Evolutionary conservation across 768 basidiomycete genomes (phyloP).

Genomic region (Dioszegia hungarica): DNA sequence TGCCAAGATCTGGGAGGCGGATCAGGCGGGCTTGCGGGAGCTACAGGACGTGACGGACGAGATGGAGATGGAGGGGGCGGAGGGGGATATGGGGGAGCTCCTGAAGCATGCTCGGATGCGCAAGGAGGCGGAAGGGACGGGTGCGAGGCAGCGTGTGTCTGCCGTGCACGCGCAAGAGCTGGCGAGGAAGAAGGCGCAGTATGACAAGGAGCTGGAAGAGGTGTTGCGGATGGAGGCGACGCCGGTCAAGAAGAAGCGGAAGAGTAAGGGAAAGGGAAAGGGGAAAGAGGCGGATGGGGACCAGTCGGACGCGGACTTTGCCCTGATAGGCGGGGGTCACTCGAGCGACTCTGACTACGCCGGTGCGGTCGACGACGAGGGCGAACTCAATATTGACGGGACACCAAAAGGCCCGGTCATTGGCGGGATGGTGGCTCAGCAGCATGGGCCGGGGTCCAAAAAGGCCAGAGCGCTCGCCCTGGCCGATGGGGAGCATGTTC

Average conservation of each 20-base stretch:
- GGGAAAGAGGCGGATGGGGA: neutral
- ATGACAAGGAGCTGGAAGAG: neutral
- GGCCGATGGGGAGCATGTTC: too few relatives aligned
- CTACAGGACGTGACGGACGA: conserved; percentile 51
- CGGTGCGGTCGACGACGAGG: conserved; percentile 4
- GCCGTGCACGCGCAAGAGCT: conserved; percentile 45
- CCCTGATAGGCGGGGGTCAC: neutral
- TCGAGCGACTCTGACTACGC: conserved; percentile 18
- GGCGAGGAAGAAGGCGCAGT: conserved; percentile 4
- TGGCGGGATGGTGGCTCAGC: neutral
- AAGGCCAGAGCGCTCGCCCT: neutral
- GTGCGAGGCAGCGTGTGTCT: conserved; percentile 44
- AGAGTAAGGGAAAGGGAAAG: neutral
- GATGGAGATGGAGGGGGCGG: conserved; percentile 15
- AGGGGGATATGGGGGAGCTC: conserved; percentile 53
- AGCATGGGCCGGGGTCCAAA: conserved; percentile 3
- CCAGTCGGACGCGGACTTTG: conserved; percentile 12
- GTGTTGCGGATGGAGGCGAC: neutral
- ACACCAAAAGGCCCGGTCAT: neutral
- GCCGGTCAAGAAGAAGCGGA: neutral
- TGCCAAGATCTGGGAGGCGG: conserved; percentile 86
- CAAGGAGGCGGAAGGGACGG: conserved; percentile 57
- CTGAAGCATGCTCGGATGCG: conserved; percentile 55
- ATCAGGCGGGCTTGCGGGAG: conserved; percentile 63
- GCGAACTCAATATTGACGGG: conserved; percentile 9